Base-by-base conservation (phyloP, 2,329 filamentous ascomycete species). In the Cytospora schulzeri region DNA sequence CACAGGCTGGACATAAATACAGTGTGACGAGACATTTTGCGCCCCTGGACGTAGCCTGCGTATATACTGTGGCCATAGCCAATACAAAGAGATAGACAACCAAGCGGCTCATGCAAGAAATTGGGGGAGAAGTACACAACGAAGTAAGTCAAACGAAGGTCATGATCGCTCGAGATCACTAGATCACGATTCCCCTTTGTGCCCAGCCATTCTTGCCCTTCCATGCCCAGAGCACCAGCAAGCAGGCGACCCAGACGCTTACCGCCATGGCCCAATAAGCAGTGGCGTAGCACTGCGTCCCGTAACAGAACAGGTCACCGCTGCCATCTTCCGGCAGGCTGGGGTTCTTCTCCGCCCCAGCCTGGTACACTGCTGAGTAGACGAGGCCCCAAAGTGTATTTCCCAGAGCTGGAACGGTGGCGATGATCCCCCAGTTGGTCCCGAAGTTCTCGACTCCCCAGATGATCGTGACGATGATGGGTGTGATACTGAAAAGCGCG, bases 381-480 rank as follows among this genome's bases (percentile, higher is more conserved):
- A 97, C 80, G 0, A 95, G 76, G 0, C 93, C 92, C 93, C 94
- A 99, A 35, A 97, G 83, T 0, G 92, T 92, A 0, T 94, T 93
- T 0, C 94, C 95, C 0, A 91, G 78, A 0, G 95, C 95, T 3
- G 95, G 95, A 63, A 94, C 88, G 82, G 96, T 95, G 51, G 93
- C 93, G 9, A 98, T 88, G 67, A 98, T 93, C 12, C 95, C 95
- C 88, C 94, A 99, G 72, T 99, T 98, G 0, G 95, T 99, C 64
- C 92, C 95, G 74, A 99, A 98, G 75, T 98, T 99, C 80, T 98
- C 93, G 0, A 97, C 93, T 29, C 95, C 95, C 95, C 95, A 99
- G 54, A 99, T 94, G 12, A 97, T 93, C n/a, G 89, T 92, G 70
- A 97, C 90, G 63, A 98, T 91, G 69, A 98, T 93, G 2, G 95